Base-by-base conservation (phyloP, 2,329 filamentous ascomycete species). In the Aspergillus sojae region DNA sequence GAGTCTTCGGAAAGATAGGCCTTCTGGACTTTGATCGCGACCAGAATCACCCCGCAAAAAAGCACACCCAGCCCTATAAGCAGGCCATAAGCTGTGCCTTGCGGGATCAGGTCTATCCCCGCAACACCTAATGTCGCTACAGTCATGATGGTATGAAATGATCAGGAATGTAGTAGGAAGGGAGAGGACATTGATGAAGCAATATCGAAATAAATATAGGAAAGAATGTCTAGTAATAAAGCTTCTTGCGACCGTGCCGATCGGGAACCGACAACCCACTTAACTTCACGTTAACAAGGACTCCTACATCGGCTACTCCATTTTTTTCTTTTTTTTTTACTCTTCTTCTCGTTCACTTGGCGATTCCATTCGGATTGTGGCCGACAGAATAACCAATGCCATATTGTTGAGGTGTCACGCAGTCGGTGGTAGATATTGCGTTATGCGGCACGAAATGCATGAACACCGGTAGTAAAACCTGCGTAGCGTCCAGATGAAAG, bases 1-100 rank as follows among this genome's bases (percentile, higher is more conserved):
- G 73, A 75, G 52, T 75, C 73, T 39, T 75, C 73, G 2, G 69
- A 64, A 4, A 75, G 67, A 63, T 75, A 74, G 0, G 66, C 66
- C 41, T 71, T 75, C 70, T 84, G 82, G 3, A 84, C 73, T 45
- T 79, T 78, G 39, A 84, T 77, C 5, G 82, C 81, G 5, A 74
- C 67, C 7, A 85, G 64, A 63, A 84, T 84, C 21, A 85, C 78
- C 4, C 77, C 72, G 60, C 79, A 82, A 65, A 85, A 85, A 1
- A 81, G 65, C 1, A 84, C 72, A 1, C 80, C 80, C 6, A 85
- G 78, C 7, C 82, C 83, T 62, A 84, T 77, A 48, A 85, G 77
- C 23, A 84, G 72, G 63, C 82, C 82, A 74, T 84, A 84, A 19
- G 69, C 73, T 14, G 72, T 69, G 46, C 73, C 72, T 46, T 75